Percentiles rank a stretch among this genome's conserved stretches.
Conservation (phyloP, 345 rosid species). For the Salix koriyanagi region DNA sequence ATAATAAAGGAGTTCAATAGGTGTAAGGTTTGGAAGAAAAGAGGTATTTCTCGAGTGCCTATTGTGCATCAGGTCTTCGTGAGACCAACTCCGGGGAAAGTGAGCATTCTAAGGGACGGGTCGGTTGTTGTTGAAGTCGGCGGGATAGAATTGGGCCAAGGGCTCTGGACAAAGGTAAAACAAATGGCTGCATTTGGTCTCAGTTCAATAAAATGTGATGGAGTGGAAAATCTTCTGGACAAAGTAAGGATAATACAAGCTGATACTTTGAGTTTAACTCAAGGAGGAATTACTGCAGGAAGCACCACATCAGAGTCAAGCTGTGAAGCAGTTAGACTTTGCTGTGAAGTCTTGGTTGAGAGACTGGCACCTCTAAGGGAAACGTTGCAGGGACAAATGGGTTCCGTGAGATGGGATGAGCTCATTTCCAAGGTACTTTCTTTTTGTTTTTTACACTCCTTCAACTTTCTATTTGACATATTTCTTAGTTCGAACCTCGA, state of each 20-base stretch:
- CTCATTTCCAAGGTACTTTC: constrained; percentile 60
- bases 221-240: constrained; percentile 41
- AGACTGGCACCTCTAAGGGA: constrained; percentile 51
- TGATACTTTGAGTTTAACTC: constrained; percentile 65
- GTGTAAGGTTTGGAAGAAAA: constrained; percentile 53
- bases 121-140: constrained; percentile 88
- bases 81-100: constrained; percentile 72
- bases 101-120: constrained; percentile 80
- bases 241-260: constrained; percentile 68
- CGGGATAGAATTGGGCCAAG: constrained; percentile 89
- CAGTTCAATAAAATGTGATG: constrained; percentile 47
- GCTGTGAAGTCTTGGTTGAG: constrained; percentile 65
- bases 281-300: constrained; percentile 72
- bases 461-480: neutral
- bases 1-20: constrained; percentile 54
- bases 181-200: constrained; percentile 87
- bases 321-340: constrained; percentile 72
- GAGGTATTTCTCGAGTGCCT: constrained; percentile 79
- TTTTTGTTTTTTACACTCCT: constrained; percentile 1
- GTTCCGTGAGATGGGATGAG: constrained; percentile 57
- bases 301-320: constrained; percentile 89
- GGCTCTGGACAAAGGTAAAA: constrained; percentile 92
- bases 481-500: neutral
- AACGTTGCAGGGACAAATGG: constrained; percentile 44
- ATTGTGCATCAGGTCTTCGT: constrained; percentile 37